Conservation (phyloP, 805 yeast genomes). For the Metschnikowia colocasiae region DNA sequence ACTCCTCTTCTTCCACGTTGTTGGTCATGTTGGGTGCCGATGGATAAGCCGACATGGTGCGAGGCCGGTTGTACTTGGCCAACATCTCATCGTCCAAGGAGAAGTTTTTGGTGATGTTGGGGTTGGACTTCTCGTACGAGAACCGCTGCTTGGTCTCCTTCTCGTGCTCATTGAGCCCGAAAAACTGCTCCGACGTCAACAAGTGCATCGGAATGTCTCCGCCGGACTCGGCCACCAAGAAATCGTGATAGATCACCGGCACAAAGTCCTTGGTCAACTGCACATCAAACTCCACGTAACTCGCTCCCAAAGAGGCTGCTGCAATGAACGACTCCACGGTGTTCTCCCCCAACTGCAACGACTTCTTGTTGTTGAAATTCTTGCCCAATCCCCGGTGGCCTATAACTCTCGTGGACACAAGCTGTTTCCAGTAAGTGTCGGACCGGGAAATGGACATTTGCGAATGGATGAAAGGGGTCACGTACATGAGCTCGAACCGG, state of each 20-base stretch:
- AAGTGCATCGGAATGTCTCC: slow-evolving; percentile 96
- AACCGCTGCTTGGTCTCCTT: slow-evolving; percentile 12
- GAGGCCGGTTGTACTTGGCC: slow-evolving; percentile 32
- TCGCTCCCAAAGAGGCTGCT: slow-evolving; percentile 94
- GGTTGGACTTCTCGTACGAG: slow-evolving; percentile 10
- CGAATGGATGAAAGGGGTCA: slow-evolving; percentile 70
- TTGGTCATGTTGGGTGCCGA: slow-evolving; percentile 29
- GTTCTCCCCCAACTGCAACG: slow-evolving; percentile 91
- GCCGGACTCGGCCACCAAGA: slow-evolving; percentile 91
- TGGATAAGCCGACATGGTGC: slow-evolving; percentile 38
- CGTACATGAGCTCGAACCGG: slow-evolving; percentile 68
- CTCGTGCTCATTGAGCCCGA: slow-evolving; percentile 45
- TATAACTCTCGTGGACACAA: slow-evolving; percentile 84
- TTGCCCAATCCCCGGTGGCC: slow-evolving; percentile 96
- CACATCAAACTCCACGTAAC: slow-evolving; percentile 95
- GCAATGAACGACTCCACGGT: slow-evolving; percentile 93
- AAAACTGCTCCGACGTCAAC: slow-evolving; percentile 83
- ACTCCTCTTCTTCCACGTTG: slow-evolving; percentile 27
- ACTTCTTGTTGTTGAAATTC: slow-evolving; percentile 64
- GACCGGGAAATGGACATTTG: slow-evolving; percentile 61
- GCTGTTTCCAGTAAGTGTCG: slow-evolving; percentile 87
- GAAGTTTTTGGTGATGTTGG: slow-evolving; percentile 20
- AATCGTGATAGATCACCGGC: slow-evolving; percentile 94
- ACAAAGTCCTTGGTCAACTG: slow-evolving; percentile 87
- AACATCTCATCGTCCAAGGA: slow-evolving; percentile 37